These are phyloP conservation scores for Persicaria maculosa DNA, from an alignment of 148 eudicot species.

Conservation along the genomic window DNA sequence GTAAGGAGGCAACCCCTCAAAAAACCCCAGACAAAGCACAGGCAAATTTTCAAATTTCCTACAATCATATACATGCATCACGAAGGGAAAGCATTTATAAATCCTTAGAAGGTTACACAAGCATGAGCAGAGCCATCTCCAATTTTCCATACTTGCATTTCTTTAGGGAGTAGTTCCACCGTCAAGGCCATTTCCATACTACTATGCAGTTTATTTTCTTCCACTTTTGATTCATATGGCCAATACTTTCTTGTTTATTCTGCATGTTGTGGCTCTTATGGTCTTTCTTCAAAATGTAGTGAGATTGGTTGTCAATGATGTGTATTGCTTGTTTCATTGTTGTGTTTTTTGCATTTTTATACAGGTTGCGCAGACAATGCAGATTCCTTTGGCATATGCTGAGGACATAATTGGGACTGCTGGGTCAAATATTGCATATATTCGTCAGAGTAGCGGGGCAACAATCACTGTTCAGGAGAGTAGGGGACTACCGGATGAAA, in stretches of 20 bases:
- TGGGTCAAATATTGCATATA: constrained; percentile 86
- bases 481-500: constrained; percentile 68
- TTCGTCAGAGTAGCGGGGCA: constrained; percentile 86
- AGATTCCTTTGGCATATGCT: constrained; percentile 83
- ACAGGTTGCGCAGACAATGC: constrained; percentile 89
- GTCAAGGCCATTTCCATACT: background rate
- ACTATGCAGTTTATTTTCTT: background rate
- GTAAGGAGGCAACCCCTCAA: no score
- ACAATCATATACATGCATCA: background rate
- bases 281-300: background rate
- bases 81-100: background rate
- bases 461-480: constrained; percentile 84
- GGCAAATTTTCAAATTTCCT: background rate
- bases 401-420: constrained; percentile 93
- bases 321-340: background rate
- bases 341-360: background rate
- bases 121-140: background rate
- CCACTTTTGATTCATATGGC: background rate
- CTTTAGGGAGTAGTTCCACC: background rate
- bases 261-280: background rate
- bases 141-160: background rate
- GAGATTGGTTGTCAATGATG: background rate
- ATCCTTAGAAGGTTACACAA: background rate
- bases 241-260: background rate
- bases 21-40: background rate